These are phyloP conservation scores for Phylloboletellus chloephorus DNA, from an alignment of 1,284 basidiomycete species.

Conservation along the genomic window DNA sequence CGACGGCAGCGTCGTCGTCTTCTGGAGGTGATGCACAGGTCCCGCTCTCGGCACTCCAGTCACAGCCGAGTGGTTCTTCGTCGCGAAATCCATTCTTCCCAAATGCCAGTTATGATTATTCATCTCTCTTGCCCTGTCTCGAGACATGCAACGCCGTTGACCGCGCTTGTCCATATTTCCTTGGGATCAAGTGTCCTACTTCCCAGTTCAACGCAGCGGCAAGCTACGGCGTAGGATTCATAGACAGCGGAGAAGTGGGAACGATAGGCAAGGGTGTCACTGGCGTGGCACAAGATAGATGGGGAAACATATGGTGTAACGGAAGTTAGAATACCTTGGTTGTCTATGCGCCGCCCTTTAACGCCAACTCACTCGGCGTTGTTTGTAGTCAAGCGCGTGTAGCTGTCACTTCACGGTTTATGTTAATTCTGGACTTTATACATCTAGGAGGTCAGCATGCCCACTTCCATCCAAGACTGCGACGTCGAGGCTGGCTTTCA, in stretches of 20 bases:
- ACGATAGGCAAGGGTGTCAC: conserved; percentile 42
- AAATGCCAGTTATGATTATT: conserved; percentile 42
- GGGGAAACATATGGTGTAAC: conserved; percentile 82
- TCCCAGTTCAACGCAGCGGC: conserved; percentile 55
- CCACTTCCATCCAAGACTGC: no score
- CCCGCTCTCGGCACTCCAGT: conserved; percentile 41
- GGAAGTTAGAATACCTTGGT: conserved; percentile 27
- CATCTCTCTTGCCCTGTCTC: conserved; percentile 69
- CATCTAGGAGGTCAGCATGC: no score
- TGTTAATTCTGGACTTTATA: no score
- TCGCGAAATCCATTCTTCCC: conserved; percentile 47
- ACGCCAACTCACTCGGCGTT: no score
- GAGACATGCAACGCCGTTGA: conserved; percentile 71
- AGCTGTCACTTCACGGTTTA: no score
- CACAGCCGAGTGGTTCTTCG: conserved; percentile 35
- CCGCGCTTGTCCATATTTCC: conserved; percentile 67
- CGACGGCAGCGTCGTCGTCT: conserved; percentile 22
- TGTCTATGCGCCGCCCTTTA: no score
- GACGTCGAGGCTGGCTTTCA: no score
- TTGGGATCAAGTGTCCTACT: conserved; percentile 70
- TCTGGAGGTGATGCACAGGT: conserved; percentile 29
- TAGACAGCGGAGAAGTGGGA: conserved; percentile 51
- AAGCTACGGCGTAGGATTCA: conserved; percentile 74
- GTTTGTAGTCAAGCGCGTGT: no score
- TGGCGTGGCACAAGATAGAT: conserved; percentile 58